Conservation (phyloP, 331 rosid genomes). For the Rosa hybrid region DNA sequence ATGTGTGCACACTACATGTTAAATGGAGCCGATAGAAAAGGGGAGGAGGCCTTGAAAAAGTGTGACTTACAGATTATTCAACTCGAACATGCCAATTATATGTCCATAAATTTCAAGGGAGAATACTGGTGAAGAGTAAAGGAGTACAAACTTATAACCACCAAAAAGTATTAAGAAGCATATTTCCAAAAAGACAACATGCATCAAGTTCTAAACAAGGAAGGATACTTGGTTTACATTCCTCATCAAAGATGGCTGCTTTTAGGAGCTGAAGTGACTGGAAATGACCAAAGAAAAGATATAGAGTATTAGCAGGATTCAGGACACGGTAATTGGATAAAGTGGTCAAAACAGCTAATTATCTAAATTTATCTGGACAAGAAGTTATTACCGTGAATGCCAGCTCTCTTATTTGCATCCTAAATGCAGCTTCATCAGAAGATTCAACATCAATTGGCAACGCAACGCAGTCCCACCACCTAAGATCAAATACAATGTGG, state of each 20-base stretch:
- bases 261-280: constrained; percentile 92
- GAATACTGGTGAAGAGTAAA: constrained; percentile 70
- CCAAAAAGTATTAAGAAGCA: constrained; percentile 11
- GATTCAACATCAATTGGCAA: constrained; percentile 81
- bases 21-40: constrained; percentile 25
- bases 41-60: constrained; percentile 10
- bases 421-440: constrained; percentile 70
- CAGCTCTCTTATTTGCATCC: constrained; percentile 77
- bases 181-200: constrained; percentile 25
- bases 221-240: constrained; percentile 93
- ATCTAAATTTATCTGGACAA: constrained; percentile 19
- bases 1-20: constrained; percentile 20
- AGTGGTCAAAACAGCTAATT: background rate
- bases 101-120: constrained; percentile 92
- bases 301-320: background rate
- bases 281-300: constrained; percentile 8
- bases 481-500: constrained; percentile 35
- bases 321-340: background rate
- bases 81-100: constrained; percentile 96
- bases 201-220: constrained; percentile 29
- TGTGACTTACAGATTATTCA: constrained; percentile 81
- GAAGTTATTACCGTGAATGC: constrained; percentile 68
- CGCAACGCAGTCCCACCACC: constrained; percentile 99
- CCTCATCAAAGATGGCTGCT: constrained; percentile 73
- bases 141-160: constrained; percentile 32